phyloP scores from a whole-genome alignment of 2,329 filamentous ascomycete species.

The Aspergillus ochraceus region DNA sequence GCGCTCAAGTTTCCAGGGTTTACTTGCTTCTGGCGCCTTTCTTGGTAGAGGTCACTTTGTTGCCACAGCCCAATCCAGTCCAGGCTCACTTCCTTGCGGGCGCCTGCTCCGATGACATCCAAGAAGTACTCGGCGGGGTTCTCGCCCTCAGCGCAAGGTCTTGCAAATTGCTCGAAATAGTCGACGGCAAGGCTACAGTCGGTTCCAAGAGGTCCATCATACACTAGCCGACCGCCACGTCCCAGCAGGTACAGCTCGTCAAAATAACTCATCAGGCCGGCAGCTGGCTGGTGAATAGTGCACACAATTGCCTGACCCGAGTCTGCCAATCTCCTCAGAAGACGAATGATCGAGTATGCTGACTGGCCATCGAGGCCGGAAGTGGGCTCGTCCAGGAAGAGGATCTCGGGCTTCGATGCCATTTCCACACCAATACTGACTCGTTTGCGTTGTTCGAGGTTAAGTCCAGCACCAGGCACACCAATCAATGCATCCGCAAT shows the following conservation, averaged over 20 bases:
- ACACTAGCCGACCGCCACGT: slow-evolving; percentile 52
- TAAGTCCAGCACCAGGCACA: slow-evolving; percentile 56
- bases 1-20: neutral
- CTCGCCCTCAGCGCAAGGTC: neutral
- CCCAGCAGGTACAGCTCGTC: slow-evolving; percentile 55
- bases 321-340: slow-evolving; percentile 56
- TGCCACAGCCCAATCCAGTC: slow-evolving; percentile 4
- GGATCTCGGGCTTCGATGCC: slow-evolving; percentile 45
- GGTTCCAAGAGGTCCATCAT: slow-evolving; percentile 41
- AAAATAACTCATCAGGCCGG: slow-evolving; percentile 55
- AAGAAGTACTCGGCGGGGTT: slow-evolving; percentile 10
- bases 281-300: slow-evolving; percentile 59
- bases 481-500: slow-evolving; percentile 65
- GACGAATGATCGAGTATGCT: slow-evolving; percentile 57
- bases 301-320: slow-evolving; percentile 56
- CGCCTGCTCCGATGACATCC: slow-evolving; percentile 43
- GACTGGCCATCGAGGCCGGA: slow-evolving; percentile 57
- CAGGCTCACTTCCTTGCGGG: slow-evolving; percentile 24
- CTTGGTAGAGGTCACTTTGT: neutral
- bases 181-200: slow-evolving; percentile 13
- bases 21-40: neutral
- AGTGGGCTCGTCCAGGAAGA: slow-evolving; percentile 61
- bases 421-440: slow-evolving; percentile 28
- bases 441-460: slow-evolving; percentile 45
- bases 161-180: slow-evolving; percentile 5